A percentile compares a stretch with the other conserved stretches of the same genome.
phyloP scores from a whole-genome alignment of 345 rosid species.

The Draba incana region DNA sequence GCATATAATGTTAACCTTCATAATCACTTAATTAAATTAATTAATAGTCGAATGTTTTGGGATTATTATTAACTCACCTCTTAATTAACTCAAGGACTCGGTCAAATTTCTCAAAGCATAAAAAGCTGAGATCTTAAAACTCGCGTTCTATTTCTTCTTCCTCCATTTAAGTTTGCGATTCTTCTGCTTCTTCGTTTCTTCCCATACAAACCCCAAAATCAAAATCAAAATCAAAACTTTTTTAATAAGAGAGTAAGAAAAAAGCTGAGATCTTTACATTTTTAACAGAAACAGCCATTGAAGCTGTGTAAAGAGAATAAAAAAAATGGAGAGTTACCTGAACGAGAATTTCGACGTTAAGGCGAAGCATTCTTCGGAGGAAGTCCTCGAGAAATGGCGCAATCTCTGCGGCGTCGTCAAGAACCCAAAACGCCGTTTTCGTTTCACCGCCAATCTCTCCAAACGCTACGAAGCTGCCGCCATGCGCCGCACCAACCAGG shows the following conservation, averaged over 20 bases:
- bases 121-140: slow-evolving; percentile 37
- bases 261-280: not conserved
- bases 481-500: slow-evolving; percentile 80
- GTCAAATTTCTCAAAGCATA: slow-evolving; percentile 36
- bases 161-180: slow-evolving; percentile 35
- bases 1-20: not conserved
- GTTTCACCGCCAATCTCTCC: slow-evolving; percentile 83
- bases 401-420: slow-evolving; percentile 71
- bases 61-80: slow-evolving; percentile 11
- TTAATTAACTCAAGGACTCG: slow-evolving; percentile 13
- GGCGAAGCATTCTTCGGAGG: slow-evolving; percentile 67
- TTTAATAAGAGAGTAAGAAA: not conserved
- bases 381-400: slow-evolving; percentile 72
- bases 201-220: not conserved
- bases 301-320: not conserved
- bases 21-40: not conserved
- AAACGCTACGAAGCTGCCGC: slow-evolving; percentile 86
- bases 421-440: slow-evolving; percentile 86
- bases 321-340: slow-evolving; percentile 64
- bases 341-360: slow-evolving; percentile 64
- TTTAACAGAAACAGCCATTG: slow-evolving; percentile 7
- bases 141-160: slow-evolving; percentile 24
- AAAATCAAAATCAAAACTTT: not conserved
- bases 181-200: slow-evolving; percentile 8
- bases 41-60: not conserved